Conservation (phyloP, 176 grass and related monocot genomes). For the Guadua angustifolia region DNA sequence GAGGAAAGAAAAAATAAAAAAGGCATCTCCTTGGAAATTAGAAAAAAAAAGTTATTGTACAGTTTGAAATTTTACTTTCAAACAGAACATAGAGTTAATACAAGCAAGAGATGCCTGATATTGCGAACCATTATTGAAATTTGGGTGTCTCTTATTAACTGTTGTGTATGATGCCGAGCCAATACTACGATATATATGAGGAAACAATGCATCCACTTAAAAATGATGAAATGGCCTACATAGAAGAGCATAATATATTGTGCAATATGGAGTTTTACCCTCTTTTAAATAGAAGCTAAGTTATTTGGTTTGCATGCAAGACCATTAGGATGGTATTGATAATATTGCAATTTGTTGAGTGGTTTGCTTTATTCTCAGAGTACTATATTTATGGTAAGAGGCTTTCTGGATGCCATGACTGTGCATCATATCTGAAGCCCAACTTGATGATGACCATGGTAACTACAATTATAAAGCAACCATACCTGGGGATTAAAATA, state of each 20-base stretch:
- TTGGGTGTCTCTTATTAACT: neutral
- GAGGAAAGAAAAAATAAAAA: neutral
- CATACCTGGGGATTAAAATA: neutral
- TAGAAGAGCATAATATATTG: neutral
- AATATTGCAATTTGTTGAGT: slow-evolving; percentile 9
- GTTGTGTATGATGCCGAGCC: neutral
- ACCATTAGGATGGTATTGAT: neutral
- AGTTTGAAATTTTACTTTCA: neutral
- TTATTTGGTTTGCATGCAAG: slow-evolving; percentile 2
- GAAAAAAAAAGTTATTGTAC: neutral
- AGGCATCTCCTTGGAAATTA: neutral
- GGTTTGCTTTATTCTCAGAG: neutral
- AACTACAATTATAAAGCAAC: slow-evolving; percentile 9
- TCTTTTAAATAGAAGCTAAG: neutral
- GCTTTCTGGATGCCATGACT: slow-evolving; percentile 29
- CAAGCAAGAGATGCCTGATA: neutral
- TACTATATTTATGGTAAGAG: neutral
- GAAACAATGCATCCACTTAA: neutral
- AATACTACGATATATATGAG: neutral
- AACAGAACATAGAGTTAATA: neutral
- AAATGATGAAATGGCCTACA: neutral
- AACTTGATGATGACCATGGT: neutral
- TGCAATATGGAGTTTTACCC: neutral
- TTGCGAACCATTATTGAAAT: neutral
- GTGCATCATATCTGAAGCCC: neutral